Percentiles rank a stretch among this genome's conserved stretches.
phyloP scores from a whole-genome alignment of 371 early-diverging fungal genomes.

The Funneliformis caledonium region DNA sequence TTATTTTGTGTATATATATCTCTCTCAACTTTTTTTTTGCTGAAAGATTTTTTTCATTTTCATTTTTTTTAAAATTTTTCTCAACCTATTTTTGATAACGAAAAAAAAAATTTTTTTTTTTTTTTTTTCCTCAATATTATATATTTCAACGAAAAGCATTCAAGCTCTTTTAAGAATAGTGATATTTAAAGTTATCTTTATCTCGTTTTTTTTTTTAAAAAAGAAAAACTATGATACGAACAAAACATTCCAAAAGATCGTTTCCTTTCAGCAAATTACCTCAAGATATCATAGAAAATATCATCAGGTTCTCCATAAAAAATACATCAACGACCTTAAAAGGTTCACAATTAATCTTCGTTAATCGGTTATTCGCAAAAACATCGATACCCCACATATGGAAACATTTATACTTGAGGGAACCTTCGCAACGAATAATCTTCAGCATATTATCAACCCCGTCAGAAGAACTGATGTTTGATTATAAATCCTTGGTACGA shows the following conservation, averaged over 20 bases:
- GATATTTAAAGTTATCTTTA: no score
- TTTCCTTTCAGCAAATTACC: slow-evolving; percentile 31
- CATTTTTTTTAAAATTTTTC: neutral
- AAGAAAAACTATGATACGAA: neutral
- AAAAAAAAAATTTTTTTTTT: no score
- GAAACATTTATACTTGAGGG: slow-evolving; percentile 30
- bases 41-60: neutral
- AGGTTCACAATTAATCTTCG: neutral
- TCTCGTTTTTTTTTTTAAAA: no score
- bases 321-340: neutral
- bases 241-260: neutral
- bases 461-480: slow-evolving; percentile 14
- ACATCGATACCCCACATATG: slow-evolving; percentile 29
- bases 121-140: no score
- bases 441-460: slow-evolving; percentile 1
- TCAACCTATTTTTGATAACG: neutral
- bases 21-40: neutral
- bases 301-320: slow-evolving; percentile 11
- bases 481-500: slow-evolving; percentile 16
- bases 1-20: no score
- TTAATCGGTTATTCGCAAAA: slow-evolving; percentile 25
- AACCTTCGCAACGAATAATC: slow-evolving; percentile 22
- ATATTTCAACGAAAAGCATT: neutral
- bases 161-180: neutral
- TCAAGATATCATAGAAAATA: slow-evolving; percentile 27